phyloP scores from a whole-genome alignment of 164 flowering plant species.

The Echeveria elegans region DNA sequence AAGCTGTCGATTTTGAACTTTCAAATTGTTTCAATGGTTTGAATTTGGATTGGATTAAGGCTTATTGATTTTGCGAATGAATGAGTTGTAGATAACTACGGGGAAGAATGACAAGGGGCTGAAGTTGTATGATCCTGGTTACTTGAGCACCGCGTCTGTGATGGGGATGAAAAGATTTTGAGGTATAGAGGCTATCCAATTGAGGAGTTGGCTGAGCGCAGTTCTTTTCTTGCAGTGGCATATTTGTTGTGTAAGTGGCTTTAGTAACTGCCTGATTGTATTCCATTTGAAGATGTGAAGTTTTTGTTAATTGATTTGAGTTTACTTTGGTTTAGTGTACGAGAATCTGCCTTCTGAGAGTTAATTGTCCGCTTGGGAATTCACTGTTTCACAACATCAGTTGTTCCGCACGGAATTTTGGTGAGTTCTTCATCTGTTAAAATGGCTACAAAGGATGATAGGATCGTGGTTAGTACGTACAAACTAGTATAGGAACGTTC shows the following conservation, averaged over 20 bases:
- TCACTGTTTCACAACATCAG: conserved; percentile 89
- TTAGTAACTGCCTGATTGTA: not conserved
- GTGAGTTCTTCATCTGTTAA: conserved; percentile 25
- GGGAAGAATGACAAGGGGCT: conserved; percentile 89
- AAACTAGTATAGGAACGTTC: too few relatives aligned
- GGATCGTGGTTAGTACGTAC: too few relatives aligned
- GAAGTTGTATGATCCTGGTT: conserved; percentile 93
- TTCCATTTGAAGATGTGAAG: not conserved
- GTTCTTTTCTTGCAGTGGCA: conserved; percentile 81
- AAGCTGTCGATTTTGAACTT: conserved; percentile 52
- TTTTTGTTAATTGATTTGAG: too few relatives aligned
- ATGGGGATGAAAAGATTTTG: conserved; percentile 94
- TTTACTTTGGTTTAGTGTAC: conserved; percentile 56
- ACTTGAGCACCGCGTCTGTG: conserved; percentile 93
- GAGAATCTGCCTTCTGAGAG: conserved; percentile 81
- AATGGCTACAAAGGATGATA: not conserved
- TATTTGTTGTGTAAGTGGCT: conserved; percentile 65
- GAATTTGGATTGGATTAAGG: not conserved
- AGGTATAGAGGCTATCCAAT: conserved; percentile 97
- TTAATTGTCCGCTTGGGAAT: conserved; percentile 90
- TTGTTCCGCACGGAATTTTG: conserved; percentile 91
- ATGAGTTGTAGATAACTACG: conserved; percentile 44
- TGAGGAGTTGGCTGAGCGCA: conserved; percentile 89
- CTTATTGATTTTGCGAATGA: conserved; percentile 3
- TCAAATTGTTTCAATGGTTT: not conserved